A percentile compares a stretch with the other conserved stretches of the same genome.
Conservation (phyloP, 108 stramenopile genomes). For the Schizochytrium sp. region DNA sequence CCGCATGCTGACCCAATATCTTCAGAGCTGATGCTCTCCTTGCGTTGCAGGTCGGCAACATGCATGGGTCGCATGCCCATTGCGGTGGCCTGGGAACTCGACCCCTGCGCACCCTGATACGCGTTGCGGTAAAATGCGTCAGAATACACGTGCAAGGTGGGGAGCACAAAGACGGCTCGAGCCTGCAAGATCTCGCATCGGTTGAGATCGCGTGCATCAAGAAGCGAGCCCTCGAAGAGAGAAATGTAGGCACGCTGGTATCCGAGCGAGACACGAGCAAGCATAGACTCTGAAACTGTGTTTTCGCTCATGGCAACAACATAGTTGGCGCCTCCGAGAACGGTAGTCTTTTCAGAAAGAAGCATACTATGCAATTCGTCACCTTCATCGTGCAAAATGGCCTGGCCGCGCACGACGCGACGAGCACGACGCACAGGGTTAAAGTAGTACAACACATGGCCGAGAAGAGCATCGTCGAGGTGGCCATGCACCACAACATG, state of each 20-base stretch:
- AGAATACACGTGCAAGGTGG: background rate
- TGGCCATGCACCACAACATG: background rate
- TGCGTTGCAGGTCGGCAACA: too few species aligned
- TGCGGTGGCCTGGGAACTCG: background rate
- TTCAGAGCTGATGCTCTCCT: too few species aligned
- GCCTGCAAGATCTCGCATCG: background rate
- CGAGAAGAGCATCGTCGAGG: background rate
- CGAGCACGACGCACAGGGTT: background rate
- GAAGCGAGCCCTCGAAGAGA: background rate
- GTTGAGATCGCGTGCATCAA: background rate
- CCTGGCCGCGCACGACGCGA: background rate
- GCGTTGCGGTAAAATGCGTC: background rate
- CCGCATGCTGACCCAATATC: too few species aligned
- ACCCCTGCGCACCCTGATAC: background rate
- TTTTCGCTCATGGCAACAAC: background rate
- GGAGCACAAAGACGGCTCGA: background rate
- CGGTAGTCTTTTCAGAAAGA: background rate
- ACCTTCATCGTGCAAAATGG: background rate
- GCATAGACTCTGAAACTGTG: background rate
- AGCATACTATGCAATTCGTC: background rate
- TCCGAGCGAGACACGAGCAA: background rate
- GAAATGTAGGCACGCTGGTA: background rate
- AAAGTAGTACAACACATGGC: background rate
- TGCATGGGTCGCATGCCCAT: background rate
- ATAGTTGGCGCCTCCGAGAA: background rate